Evolutionary conservation across 2,329 filamentous ascomycete species (phyloP).

Genomic region (Xylariaceae sp.): DNA sequence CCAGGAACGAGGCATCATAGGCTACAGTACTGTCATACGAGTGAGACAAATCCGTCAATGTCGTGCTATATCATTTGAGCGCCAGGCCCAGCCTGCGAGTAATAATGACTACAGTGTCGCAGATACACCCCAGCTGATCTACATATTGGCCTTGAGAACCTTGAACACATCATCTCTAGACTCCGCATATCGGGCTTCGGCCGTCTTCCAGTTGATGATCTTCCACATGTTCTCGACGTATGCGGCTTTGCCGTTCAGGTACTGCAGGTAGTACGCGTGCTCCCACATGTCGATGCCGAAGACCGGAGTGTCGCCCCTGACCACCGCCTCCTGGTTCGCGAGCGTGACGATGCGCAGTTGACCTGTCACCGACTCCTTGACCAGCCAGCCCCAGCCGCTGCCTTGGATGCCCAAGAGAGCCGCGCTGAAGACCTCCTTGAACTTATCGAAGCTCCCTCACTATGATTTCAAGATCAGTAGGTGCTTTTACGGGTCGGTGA

Average conservation of each 20-base stretch:
- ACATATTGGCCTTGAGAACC: constrained; percentile 26
- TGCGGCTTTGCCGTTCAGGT: constrained; percentile 69
- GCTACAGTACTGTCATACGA: too few relatives aligned
- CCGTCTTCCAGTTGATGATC: constrained; percentile 72
- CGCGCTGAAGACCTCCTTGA: constrained; percentile 62
- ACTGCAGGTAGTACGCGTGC: constrained; percentile 87
- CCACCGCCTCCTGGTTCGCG: constrained; percentile 81
- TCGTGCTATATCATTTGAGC: too few relatives aligned
- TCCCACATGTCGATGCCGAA: constrained; percentile 90
- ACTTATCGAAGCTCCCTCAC: constrained; percentile 66
- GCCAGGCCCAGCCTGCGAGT: too few relatives aligned
- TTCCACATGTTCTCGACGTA: constrained; percentile 77
- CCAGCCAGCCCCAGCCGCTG: constrained; percentile 85
- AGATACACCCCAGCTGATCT: constrained; percentile 2
- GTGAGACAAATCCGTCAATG: too few relatives aligned
- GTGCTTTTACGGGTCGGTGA: too few relatives aligned
- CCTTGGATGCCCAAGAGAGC: constrained; percentile 71
- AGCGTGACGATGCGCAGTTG: constrained; percentile 70
- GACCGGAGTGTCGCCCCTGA: constrained; percentile 59
- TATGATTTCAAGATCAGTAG: too few relatives aligned
- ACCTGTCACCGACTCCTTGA: constrained; percentile 57
- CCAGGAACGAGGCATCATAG: too few relatives aligned
- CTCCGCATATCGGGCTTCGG: constrained; percentile 54
- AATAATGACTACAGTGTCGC: background rate
- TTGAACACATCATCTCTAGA: constrained; percentile 26